Evolutionary conservation across 108 stramenopile species (phyloP), one percentile per base, ranked within the genome.

Genomic region (Ochromonas danica): DNA sequence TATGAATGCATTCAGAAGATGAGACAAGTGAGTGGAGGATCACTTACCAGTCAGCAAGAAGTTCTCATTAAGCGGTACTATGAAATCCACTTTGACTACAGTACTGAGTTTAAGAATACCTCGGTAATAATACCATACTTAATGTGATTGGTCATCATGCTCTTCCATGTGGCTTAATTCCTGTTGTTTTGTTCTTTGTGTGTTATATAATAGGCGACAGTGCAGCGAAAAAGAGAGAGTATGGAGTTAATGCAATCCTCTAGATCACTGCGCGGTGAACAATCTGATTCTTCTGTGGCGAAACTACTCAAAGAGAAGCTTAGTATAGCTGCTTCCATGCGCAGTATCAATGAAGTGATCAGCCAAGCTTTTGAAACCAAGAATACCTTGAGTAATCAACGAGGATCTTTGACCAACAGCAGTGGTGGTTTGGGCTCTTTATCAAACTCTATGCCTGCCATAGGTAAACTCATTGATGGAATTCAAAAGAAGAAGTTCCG

Each of bases 321-420:
- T 27, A 75, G 72, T 25, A 75, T 75, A 6, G 72, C 72, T 14
- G 72, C 72, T 6, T 75, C 72, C 10, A 45, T 75, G 72, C 6
- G 31, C 3, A 75, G 72, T 60, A 60, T 75, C 17, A 75, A 75
- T 60, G 72, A 75, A 30, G 51, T 75, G 3, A 27, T 75, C 72
- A 75, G 72, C 31, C 45, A 75, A 75, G 72, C 72, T 42, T 75
- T 75, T 75, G 72, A 75, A 27, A 75, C 72, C 6, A 45, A 60
- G 43, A 31, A 33, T 75, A 35, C 72, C 17, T 25, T 75, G 10
- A 6, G 6, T 6, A 57, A 22, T 33, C 72, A 75, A 36, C 36
- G 72, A 75, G 38, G 25, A 35, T 42, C 72, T 45, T 33, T 75
- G 38, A 35, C 72, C 6, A 33, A 33, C 41, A 14, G 14, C 6